Evolutionary conservation across 179 eudicot species (phyloP), one percentile per base, ranked within the genome.

Genomic region (Corrigiola litoralis): DNA sequence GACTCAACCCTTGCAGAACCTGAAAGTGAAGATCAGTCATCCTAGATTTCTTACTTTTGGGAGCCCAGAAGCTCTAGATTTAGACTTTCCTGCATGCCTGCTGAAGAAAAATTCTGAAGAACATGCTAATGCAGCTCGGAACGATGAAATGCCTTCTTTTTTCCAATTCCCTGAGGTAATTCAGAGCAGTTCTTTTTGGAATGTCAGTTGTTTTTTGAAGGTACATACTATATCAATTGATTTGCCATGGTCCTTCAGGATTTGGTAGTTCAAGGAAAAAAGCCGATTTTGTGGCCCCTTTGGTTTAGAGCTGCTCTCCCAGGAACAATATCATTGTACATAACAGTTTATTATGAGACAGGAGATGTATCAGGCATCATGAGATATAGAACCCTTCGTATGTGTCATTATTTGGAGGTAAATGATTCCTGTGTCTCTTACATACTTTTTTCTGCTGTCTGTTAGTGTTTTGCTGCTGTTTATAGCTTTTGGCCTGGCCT

Each of bases 241-340:
- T 27, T 51, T 62, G 14, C 5, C 66, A 55, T 18, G 69, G 34
- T 37, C 62, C 65, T 63, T 36, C 79, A 94, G 97, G 81, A 84
- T 70, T 74, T 80, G 46, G 54, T 68, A 16, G 74, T 86, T 72
- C 76, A 78, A 65, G 84, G 82, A 54, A 78, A 71, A 44, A 73
- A 76, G 67, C 91, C 95, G 51, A 70, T 94, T 73, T 57, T 53
- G 33, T 90, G 92, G 96, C 96, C 99, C 46, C 79, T 90, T 42
- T 94, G 96, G 95, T 80, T 94, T 76, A 79, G 89, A 76, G 97
- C 97, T 74, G 91, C 99, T 67, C 72, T 80, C 68, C 85, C 88
- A 44, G 99, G 99, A 67, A 77, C 79, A 34, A 64, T 78, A 67
- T 73, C 95, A 29, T 69, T 94, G 77, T 69, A 76, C 61, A 63